These are phyloP conservation scores for Tylopilus vinaceipallidus DNA, from an alignment of 768 basidiomycete genomes.

Conservation along the genomic window DNA sequence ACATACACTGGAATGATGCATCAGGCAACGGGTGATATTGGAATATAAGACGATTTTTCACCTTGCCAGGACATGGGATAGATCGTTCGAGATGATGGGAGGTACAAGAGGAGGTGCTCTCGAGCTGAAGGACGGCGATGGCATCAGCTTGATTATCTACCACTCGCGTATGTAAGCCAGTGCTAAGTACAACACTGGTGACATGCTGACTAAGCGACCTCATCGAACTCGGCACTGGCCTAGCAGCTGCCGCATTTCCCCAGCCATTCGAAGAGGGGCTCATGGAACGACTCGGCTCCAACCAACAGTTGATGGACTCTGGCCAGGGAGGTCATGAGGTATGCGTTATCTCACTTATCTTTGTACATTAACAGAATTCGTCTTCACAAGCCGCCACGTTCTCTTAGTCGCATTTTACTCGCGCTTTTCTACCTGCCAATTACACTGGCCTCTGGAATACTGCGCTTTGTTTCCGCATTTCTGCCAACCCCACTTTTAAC, in stretches of 20 bases:
- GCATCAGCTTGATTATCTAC: conserved; percentile 29
- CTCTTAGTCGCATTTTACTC: too few species aligned
- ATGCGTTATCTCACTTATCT: too few species aligned
- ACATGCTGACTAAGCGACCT: too few species aligned
- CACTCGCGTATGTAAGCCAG: conserved; percentile 29
- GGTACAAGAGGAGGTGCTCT: conserved; percentile 1
- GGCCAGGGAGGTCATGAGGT: too few species aligned
- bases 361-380: too few species aligned
- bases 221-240: too few species aligned
- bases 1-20: conserved; percentile 70
- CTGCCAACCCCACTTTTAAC: conserved; percentile 69
- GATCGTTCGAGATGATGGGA: conserved; percentile 10
- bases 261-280: too few species aligned
- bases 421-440: not conserved
- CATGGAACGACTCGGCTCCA: too few species aligned
- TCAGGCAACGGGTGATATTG: not conserved
- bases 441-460: conserved; percentile 43
- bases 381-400: too few species aligned
- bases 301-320: too few species aligned
- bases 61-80: conserved; percentile 70
- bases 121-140: conserved; percentile 21
- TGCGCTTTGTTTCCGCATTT: conserved; percentile 63
- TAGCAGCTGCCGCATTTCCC: too few species aligned
- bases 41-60: conserved; percentile 37
- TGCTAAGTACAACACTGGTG: too few species aligned